Percentiles rank a stretch among this genome's conserved stretches.
Conservation (phyloP, 768 basidiomycete species). For the Gymnopilus junonius region DNA sequence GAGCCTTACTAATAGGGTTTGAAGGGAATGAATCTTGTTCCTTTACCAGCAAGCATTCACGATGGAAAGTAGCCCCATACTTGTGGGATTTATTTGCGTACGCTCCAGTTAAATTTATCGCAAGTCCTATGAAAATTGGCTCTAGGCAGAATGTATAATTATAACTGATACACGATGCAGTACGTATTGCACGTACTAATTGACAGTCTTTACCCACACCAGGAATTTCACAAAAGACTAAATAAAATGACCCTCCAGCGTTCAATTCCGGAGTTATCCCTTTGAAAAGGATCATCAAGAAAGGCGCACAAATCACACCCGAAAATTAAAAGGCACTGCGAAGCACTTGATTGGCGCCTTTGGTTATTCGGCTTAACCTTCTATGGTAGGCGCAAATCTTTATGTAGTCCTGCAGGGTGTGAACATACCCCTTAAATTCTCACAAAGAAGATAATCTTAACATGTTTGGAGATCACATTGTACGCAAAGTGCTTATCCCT, state of each 20-base stretch:
- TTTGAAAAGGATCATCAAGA: not conserved
- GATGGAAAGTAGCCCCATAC: not conserved
- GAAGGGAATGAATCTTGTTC: not conserved
- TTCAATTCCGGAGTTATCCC: not conserved
- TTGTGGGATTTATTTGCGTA: not conserved
- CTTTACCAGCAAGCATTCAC: not conserved
- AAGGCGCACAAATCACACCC: not conserved
- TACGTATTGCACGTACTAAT: no score
- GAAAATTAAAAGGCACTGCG: conserved; percentile 1
- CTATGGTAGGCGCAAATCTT: not conserved
- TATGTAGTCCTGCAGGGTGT: not conserved
- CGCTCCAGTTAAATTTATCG: not conserved
- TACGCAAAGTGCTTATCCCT: not conserved
- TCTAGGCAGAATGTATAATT: not conserved
- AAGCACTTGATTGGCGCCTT: conserved; percentile 1
- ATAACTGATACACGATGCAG: not conserved
- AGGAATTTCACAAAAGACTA: not conserved
- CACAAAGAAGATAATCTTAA: not conserved
- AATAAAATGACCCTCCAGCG: not conserved
- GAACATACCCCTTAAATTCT: not conserved
- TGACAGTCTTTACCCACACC: no score
- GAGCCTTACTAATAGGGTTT: not conserved
- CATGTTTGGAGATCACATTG: not conserved
- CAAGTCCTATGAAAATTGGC: not conserved
- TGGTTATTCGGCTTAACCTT: not conserved